Evolutionary conservation across 176 grass and related monocot species (phyloP), one percentile per base, ranked within the genome.

Genomic region (Eremochloa ophiuroides): DNA sequence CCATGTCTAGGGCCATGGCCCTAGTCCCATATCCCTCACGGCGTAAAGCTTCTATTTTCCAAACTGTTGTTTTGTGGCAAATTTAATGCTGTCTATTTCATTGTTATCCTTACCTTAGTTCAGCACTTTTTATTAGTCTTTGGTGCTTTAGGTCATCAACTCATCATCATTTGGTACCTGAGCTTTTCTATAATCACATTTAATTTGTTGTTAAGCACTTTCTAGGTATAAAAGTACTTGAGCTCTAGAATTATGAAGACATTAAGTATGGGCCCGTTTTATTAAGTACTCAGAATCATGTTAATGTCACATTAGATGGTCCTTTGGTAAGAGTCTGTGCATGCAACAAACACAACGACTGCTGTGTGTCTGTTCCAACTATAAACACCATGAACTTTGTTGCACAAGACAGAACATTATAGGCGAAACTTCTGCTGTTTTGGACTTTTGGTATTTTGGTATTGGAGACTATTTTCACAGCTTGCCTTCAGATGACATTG

Each of bases 131-230:
- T 69, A 69, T 69, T 68, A 77, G 22, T 30, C 13, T 25, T 51
- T 78, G 70, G 31, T 79, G 67, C 43, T 20, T 85, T 79, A 35
- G 76, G 18, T 55, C 25, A 72, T 70, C 27, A 7, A n/a, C n/a
- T n/a, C n/a, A n/a, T n/a, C n/a, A n/a, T 7, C 50, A 59, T 79
- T 63, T 40, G 29, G 15, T 34, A 18, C 30, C 33, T 65, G 62
- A 64, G 29, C 16, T 33, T 58, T 3, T 34, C 30, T 66, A 37
- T 20, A 33, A 64, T 35, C 34, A 22, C 65, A 67, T 74, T 29
- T 72, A 2, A 73, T 26, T 62, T 71, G 48, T 2, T 30, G 40
- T 38, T 16, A 50, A 29, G 17, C 35, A 65, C 48, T 63, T 62
- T 53, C 6, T 65, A n/a, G 41, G 18, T 73, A 56, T 73, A 56